Percentiles rank a stretch among this genome's conserved stretches.
phyloP scores from a whole-genome alignment of 805 yeast genomes.

The Diddensiella caesifluorescens region DNA sequence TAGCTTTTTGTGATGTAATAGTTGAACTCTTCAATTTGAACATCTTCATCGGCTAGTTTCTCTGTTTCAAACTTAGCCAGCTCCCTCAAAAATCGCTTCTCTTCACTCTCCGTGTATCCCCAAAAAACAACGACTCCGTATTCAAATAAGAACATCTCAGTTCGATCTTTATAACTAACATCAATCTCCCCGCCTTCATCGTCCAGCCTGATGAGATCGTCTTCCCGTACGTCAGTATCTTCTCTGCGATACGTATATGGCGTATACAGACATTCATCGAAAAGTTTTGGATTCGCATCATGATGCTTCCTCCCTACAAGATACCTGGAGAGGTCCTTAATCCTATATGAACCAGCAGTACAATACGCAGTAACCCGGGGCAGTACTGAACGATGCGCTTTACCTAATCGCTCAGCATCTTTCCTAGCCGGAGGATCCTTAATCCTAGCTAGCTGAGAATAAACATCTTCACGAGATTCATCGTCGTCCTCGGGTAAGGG shows the following conservation, averaged over 20 bases:
- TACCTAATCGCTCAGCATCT: conserved; percentile 91
- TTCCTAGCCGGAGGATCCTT: conserved; percentile 84
- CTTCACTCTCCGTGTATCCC: conserved; percentile 89
- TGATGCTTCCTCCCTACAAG: conserved; percentile 60
- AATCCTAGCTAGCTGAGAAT: conserved; percentile 78
- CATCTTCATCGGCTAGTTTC: conserved; percentile 84
- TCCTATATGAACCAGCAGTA: conserved; percentile 85
- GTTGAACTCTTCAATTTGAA: conserved; percentile 91
- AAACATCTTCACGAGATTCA: conserved; percentile 50
- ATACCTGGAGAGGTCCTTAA: conserved; percentile 85
- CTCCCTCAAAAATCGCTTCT: conserved; percentile 71
- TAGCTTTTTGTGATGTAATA: conserved; percentile 90
- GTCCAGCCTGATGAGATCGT: conserved; percentile 57
- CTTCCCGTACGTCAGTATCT: conserved; percentile 33
- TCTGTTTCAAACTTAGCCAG: conserved; percentile 86
- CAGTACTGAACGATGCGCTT: conserved; percentile 70
- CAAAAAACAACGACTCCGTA: conserved; percentile 97
- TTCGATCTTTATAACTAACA: conserved; percentile 60
- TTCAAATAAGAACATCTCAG: conserved; percentile 84
- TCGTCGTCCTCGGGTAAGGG: conserved; percentile 17
- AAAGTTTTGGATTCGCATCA: conserved; percentile 71
- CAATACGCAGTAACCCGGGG: conserved; percentile 97
- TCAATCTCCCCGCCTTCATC: conserved; percentile 96
- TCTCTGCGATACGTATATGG: conserved; percentile 55
- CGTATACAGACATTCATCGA: conserved; percentile 92